phyloP scores from a whole-genome alignment of 2,329 filamentous ascomycete genomes.

The Neodidymelliopsis sp. region DNA sequence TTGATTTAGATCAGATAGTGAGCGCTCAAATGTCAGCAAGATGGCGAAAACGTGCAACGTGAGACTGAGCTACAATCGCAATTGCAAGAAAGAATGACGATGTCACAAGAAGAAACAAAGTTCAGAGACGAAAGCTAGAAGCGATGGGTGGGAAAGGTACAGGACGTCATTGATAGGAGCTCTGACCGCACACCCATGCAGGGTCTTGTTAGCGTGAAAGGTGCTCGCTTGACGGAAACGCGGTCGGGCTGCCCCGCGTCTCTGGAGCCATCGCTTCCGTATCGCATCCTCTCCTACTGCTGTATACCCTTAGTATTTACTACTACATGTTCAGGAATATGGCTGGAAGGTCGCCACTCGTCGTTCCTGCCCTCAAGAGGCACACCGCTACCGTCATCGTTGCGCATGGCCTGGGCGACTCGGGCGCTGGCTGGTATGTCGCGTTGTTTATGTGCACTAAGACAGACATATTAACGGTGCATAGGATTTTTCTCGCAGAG shows the following conservation, averaged over 20 bases:
- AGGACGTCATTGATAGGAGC: conserved; percentile 46
- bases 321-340: conserved; percentile 28
- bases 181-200: conserved; percentile 37
- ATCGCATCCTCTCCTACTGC: conserved; percentile 5
- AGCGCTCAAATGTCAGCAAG: neutral
- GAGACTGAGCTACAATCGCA: neutral
- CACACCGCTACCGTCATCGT: conserved; percentile 97
- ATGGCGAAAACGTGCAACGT: neutral
- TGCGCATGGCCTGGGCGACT: conserved; percentile 88
- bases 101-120: conserved; percentile 8
- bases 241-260: conserved; percentile 28
- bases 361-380: conserved; percentile 79
- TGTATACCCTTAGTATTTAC: neutral
- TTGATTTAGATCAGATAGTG: neutral
- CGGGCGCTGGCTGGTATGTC: conserved; percentile 73
- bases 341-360: conserved; percentile 60
- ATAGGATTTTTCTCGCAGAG: conserved; percentile 77
- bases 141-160: conserved; percentile 31
- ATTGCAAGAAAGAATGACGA: neutral
- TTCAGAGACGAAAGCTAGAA: conserved; percentile 12
- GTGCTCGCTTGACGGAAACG: conserved; percentile 14
- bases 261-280: conserved; percentile 6
- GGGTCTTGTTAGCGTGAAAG: conserved; percentile 28
- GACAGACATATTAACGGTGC: conserved; percentile 22
- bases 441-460: neutral